A percentile compares a stretch with the other conserved stretches of the same genome.
Conservation (phyloP, 257 asterid genomes). For the Paulownia fortunei region DNA sequence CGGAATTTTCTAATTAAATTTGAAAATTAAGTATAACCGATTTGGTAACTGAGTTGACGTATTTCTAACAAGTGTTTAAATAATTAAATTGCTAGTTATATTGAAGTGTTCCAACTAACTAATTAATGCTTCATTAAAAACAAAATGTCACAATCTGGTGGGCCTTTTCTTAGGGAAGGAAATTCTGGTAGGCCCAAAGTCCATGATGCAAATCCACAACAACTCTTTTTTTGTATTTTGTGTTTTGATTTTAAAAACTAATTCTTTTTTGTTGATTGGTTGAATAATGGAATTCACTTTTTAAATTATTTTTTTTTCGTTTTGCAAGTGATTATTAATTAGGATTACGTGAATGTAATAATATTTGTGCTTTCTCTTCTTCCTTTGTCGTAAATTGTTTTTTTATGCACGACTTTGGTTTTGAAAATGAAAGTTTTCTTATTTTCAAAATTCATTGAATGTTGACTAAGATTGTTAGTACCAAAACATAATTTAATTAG, state of each 20-base stretch:
- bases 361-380: background rate
- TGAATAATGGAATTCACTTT: constrained; percentile 16
- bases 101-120: background rate
- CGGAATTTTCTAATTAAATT: too few relatives aligned
- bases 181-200: too few relatives aligned
- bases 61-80: too few relatives aligned
- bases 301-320: background rate
- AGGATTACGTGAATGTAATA: background rate
- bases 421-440: background rate
- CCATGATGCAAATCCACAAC: background rate
- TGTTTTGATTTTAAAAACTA: background rate
- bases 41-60: too few relatives aligned
- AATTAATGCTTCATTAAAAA: background rate
- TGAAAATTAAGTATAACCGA: too few relatives aligned
- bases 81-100: too few relatives aligned
- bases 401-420: background rate
- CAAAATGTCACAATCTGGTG: background rate
- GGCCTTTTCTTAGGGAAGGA: too few relatives aligned
- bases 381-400: background rate
- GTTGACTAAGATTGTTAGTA: too few relatives aligned
- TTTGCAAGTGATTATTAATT: background rate
- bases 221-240: background rate
- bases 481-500: too few relatives aligned
- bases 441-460: background rate
- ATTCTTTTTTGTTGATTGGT: background rate